phyloP scores from a whole-genome alignment of 805 yeast species.

The Cyberlindnera japonica region DNA sequence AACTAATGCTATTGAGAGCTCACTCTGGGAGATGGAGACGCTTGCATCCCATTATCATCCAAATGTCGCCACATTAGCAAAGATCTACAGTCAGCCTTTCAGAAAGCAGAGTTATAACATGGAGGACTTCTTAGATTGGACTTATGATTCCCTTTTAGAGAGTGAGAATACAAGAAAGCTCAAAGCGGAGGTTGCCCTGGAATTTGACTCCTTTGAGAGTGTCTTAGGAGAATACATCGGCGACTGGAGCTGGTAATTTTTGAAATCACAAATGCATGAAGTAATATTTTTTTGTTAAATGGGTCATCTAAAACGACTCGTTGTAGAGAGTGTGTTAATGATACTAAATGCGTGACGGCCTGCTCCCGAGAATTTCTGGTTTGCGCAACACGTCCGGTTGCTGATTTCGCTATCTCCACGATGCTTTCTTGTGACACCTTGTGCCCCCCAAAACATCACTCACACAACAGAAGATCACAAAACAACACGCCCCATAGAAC shows the following conservation, averaged over 20 bases:
- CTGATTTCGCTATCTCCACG: too few relatives aligned
- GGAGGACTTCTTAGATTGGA: constrained; percentile 95
- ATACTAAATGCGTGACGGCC: too few relatives aligned
- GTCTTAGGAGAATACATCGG: constrained; percentile 26
- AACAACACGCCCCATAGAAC: too few relatives aligned
- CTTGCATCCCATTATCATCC: constrained; percentile 88
- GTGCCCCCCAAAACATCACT: too few relatives aligned
- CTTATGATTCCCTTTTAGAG: constrained; percentile 60
- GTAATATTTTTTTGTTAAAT: too few relatives aligned
- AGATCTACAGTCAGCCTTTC: constrained; percentile 85
- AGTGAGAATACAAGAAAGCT: constrained; percentile 62
- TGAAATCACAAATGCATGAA: too few relatives aligned
- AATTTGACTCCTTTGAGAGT: constrained; percentile 47
- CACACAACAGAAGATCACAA: too few relatives aligned
- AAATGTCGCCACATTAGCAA: constrained; percentile 88
- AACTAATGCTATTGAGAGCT: constrained; percentile 77
- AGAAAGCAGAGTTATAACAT: constrained; percentile 80
- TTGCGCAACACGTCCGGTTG: too few relatives aligned
- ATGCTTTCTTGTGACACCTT: too few relatives aligned
- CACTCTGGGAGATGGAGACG: constrained; percentile 89
- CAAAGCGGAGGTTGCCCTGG: constrained; percentile 73
- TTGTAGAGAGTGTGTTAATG: too few relatives aligned
- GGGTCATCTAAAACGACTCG: too few relatives aligned
- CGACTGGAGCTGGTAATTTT: constrained; percentile 27
- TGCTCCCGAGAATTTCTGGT: too few relatives aligned